These are phyloP conservation scores for Hibiscus mutabilis DNA, from an alignment of 345 rosid genomes.

Conservation along the genomic window DNA sequence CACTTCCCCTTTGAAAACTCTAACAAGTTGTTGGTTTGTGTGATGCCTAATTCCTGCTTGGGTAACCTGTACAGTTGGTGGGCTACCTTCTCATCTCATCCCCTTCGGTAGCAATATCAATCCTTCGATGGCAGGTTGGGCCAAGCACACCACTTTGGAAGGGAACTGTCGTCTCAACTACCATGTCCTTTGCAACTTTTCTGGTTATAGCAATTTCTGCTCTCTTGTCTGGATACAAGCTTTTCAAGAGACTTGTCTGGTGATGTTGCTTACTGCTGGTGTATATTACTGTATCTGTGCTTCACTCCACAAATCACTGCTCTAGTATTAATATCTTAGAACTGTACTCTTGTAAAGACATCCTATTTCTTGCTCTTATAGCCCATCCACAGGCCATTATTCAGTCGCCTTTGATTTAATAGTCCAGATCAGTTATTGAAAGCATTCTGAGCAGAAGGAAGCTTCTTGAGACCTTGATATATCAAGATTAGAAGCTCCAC, in stretches of 20 bases:
- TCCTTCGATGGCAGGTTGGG: conserved; percentile 31
- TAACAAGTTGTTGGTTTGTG: background rate
- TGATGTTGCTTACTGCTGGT: conserved; percentile 3
- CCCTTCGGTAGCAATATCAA: conserved; percentile 44
- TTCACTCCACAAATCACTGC: background rate
- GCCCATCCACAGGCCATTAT: background rate
- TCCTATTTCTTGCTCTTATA: background rate
- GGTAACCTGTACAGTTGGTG: conserved; percentile 27
- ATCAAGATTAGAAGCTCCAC: background rate
- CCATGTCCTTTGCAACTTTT: conserved; percentile 46
- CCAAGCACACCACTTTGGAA: conserved; percentile 35
- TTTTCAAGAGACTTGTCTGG: conserved; percentile 53
- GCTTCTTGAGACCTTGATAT: background rate
- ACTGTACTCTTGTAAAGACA: background rate
- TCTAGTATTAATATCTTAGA: background rate
- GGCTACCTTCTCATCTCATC: conserved; percentile 65
- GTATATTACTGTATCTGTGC: background rate
- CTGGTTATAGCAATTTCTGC: conserved; percentile 32
- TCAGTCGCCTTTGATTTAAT: background rate
- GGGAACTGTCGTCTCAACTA: conserved; percentile 32
- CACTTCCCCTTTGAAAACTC: background rate
- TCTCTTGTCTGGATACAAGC: conserved; percentile 69
- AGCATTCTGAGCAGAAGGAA: background rate
- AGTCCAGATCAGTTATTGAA: background rate
- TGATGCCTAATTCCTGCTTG: conserved; percentile 12